Base-by-base conservation (phyloP, 805 yeast genomes). In the Naumovozyma baii region DNA sequence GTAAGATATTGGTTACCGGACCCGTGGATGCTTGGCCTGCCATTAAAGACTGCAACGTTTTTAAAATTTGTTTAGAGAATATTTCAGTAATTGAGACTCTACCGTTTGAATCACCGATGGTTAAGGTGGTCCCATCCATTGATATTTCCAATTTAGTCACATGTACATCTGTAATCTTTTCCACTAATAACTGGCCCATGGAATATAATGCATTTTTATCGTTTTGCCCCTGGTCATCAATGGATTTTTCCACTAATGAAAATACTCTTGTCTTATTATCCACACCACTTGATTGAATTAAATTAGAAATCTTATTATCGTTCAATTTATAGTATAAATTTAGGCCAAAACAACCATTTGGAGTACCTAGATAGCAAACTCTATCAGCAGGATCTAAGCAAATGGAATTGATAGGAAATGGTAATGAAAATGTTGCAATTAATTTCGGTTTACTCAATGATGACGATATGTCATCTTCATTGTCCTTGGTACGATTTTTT, bases 351-450 rank as follows among this genome's bases (percentile, higher is more conserved):
- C 56, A 51, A 10, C 95, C 96, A 44, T 75, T 70, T 2, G 62
- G 51, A 13, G 81, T 61, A 1, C 95, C 96, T 5, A 73, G 74
- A 54, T 82, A 90, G 1, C 83, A 42, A 2, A 77, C 70, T 50
- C 97, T 68, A 51, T 78, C 84, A 0, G 88, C 85, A 1, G 94
- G 86, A 58, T 90, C 97, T 4, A 74, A 63, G 0, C 76, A 69
- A 4, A 90, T 40, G 15, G 80, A 63, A 18, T 70, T 69, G 9
- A 84, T 70, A 0, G 81, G 71, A 15, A 61, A 54, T 3, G 80
- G 74, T 18, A 81, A 60, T n/a, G 87, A 79, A 53, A 84, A 79
- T 0, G 95, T 85, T 7, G 86, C 70, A 15, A 83, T 57, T 28
- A 82, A 62, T 25, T 61, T 55, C 31, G 55, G 51, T 26, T 45